Base-by-base conservation (phyloP, 2,329 filamentous ascomycete species). In the Raffaelea arxii region DNA sequence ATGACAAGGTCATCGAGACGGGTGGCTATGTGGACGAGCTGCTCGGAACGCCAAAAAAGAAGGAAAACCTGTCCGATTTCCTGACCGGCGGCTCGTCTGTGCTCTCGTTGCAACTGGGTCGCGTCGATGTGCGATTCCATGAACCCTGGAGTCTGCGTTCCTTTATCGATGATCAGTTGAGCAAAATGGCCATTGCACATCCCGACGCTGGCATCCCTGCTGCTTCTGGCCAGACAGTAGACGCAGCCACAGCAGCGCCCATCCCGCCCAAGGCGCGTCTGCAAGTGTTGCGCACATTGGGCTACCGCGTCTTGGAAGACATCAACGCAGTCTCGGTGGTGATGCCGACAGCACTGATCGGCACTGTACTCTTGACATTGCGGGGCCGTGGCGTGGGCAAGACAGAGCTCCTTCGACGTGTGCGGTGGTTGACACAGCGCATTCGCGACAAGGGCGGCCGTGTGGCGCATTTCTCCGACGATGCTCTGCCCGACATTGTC, bases 1-100 rank as follows among this genome's bases (percentile, higher is more conserved):
- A 98, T 60, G 92, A 98, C 71, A 98, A 97, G 61, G 92, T 98
- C 47, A 94, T 98, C 49, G 92, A 98, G 64, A 95, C 94, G 1
- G 89, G 95, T 64, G 92, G 89, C 5, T 98, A 98, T 59, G 91
- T 97, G 39, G 92, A 82, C 27, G 92, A 98, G 63, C 76, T 98
- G 2, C 75, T 98, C 1, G 92, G 92, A 3, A 83, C 94, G 51
- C 92, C 92, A 0, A 98, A 98, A 65, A 87, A 87, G 58, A 94
- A 95, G 61, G 92, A 98, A 60, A 96, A 95, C 51, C 68, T 98
- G 32, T 78, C 82, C 27, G 87, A 94, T 57, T 94, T 98, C 56
- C 67, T 98, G n/a, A 84, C 84, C 1, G 80, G 87, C 24, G 76
- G 77, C 4, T 94, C 89, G 0, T 95, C 87, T 0, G 83, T 98